Conservation (phyloP, 345 rosid genomes). For the Raphanus sativus region DNA sequence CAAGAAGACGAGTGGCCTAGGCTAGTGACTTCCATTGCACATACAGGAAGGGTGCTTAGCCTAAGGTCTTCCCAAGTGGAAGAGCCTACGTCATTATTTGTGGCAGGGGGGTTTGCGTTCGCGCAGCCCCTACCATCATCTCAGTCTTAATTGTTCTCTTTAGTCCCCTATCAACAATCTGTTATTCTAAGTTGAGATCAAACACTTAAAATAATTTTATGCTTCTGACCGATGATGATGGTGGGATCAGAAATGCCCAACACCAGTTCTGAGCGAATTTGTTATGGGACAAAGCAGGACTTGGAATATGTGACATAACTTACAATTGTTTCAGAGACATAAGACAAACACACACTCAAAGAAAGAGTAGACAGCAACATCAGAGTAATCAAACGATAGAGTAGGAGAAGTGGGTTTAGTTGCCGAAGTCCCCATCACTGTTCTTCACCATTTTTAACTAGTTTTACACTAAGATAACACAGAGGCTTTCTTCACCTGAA, state of each 20-base stretch:
- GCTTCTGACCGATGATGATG: too few species aligned
- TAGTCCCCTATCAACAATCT: too few species aligned
- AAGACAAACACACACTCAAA: not conserved
- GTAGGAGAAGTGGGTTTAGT: conserved; percentile 22
- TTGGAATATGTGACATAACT: conserved; percentile 2
- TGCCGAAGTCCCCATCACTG: conserved; percentile 10
- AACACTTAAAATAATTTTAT: too few species aligned
- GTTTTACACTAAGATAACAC: conserved; percentile 13
- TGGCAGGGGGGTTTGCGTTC: conserved; percentile 61
- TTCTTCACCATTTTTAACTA: conserved; percentile 27
- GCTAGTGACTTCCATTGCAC: conserved; percentile 48
- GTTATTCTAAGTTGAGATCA: too few species aligned
- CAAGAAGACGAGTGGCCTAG: conserved; percentile 40
- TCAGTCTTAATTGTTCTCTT: not conserved
- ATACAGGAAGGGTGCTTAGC: conserved; percentile 30
- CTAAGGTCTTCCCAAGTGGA: conserved; percentile 49
- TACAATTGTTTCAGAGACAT: conserved; percentile 8
- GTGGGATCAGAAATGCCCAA: too few species aligned
- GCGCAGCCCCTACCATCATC: conserved; percentile 51
- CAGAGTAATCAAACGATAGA: conserved; percentile 6
- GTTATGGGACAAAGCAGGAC: too few species aligned
- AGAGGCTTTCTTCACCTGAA: not conserved
- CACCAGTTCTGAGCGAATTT: too few species aligned
- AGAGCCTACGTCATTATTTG: conserved; percentile 73
- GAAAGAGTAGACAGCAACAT: not conserved